These are phyloP conservation scores for Phoma sp. DNA, from an alignment of 2,329 filamentous ascomycete genomes.

Conservation along the genomic window DNA sequence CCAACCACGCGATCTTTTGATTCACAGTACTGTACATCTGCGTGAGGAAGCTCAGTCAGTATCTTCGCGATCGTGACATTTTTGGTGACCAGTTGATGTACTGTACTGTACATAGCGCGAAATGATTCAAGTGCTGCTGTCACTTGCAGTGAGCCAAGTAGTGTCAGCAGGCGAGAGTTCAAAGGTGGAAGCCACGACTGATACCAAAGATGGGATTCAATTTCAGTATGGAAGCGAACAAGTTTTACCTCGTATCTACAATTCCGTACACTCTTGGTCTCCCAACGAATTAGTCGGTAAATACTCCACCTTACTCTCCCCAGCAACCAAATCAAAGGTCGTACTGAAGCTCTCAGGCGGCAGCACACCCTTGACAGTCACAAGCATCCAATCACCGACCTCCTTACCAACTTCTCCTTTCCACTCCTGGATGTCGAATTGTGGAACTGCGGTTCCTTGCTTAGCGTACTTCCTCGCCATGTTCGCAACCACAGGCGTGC, in stretches of 20 bases:
- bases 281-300: background rate
- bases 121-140: too few relatives aligned
- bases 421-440: conserved; percentile 10
- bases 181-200: background rate
- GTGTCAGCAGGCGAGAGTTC: background rate
- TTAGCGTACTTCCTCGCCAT: conserved; percentile 5
- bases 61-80: too few relatives aligned
- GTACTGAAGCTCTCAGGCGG: conserved; percentile 4
- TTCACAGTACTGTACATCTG: background rate
- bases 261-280: background rate
- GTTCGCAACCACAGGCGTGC: background rate
- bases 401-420: conserved; percentile 1
- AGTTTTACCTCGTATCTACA: background rate
- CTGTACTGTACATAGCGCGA: too few relatives aligned
- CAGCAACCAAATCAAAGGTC: conserved; percentile 11
- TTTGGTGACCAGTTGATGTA: too few relatives aligned
- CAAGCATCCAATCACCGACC: conserved; percentile 3
- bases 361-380: conserved; percentile 2
- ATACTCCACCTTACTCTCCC: conserved; percentile 2
- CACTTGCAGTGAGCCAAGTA: too few relatives aligned
- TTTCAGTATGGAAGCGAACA: background rate
- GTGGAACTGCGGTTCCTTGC: conserved; percentile 7
- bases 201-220: background rate
- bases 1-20: background rate
- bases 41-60: too few relatives aligned